Evolutionary conservation across 2,329 filamentous ascomycete genomes (phyloP).

Genomic region (Zasmidium citrigriseum): DNA sequence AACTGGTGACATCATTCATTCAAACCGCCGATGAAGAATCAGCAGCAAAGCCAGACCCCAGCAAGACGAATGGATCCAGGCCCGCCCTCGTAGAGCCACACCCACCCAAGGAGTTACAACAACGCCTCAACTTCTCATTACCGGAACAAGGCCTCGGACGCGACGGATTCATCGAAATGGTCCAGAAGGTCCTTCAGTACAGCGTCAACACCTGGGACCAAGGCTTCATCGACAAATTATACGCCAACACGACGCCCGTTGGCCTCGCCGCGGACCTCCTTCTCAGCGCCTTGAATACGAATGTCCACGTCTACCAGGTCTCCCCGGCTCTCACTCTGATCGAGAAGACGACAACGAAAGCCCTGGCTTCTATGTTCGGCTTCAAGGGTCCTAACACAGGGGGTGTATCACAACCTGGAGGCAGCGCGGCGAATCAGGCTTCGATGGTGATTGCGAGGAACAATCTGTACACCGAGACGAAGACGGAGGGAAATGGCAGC

Average conservation of each 20-base stretch:
- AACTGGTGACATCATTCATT: conserved; percentile 71
- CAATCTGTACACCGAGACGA: conserved; percentile 77
- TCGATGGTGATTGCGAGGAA: conserved; percentile 88
- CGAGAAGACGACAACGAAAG: conserved; percentile 77
- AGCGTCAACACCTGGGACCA: conserved; percentile 99
- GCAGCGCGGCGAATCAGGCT: conserved; percentile 80
- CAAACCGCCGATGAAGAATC: conserved; percentile 67
- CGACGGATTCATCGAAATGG: conserved; percentile 47
- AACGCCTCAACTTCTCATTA: conserved; percentile 42
- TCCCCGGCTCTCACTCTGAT: conserved; percentile 85
- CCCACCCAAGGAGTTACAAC: conserved; percentile 44
- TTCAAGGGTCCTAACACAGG: conserved; percentile 68
- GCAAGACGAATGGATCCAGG: conserved; percentile 35
- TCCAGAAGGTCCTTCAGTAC: conserved; percentile 73
- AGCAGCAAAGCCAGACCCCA: conserved; percentile 46
- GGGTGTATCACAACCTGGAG: conserved; percentile 76
- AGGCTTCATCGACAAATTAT: conserved; percentile 94
- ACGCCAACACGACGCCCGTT: conserved; percentile 84
- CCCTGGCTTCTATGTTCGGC: conserved; percentile 75
- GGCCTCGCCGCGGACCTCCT: conserved; percentile 84
- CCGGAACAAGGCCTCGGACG: conserved; percentile 41
- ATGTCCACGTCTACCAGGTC: conserved; percentile 91
- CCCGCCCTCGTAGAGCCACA: conserved; percentile 47
- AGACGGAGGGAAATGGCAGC: conserved; percentile 67
- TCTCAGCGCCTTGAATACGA: conserved; percentile 85